Evolutionary conservation across 2,329 filamentous ascomycete species (phyloP).

Genomic region (Alternaria sp.): DNA sequence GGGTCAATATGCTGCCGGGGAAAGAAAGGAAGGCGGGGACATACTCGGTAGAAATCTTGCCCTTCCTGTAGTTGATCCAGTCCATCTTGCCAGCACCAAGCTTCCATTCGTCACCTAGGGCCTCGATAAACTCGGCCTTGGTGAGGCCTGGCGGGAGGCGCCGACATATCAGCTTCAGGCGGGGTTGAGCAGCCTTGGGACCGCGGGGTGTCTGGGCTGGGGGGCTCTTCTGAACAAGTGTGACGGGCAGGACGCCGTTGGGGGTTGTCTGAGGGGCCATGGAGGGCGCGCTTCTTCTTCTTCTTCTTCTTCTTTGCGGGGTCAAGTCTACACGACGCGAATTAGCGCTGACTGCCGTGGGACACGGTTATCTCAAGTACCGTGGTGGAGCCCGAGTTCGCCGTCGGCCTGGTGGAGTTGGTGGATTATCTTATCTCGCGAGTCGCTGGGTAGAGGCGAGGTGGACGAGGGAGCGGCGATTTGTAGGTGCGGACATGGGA

Average conservation of each 20-base stretch:
- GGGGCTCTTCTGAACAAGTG: constrained; percentile 49
- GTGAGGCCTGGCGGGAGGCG: constrained; percentile 87
- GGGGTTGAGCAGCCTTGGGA: constrained; percentile 61
- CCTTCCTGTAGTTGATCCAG: constrained; percentile 76
- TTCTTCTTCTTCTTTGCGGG: background rate
- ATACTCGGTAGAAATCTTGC: constrained; percentile 86
- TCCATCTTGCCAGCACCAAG: constrained; percentile 81
- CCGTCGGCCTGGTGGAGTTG: background rate
- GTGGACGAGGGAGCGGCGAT: constrained; percentile 6
- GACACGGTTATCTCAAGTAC: background rate
- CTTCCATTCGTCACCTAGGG: constrained; percentile 83
- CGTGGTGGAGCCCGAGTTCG: background rate
- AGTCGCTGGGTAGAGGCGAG: constrained; percentile 10
- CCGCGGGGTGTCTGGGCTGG: constrained; percentile 44
- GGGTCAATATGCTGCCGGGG: background rate
- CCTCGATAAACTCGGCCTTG: constrained; percentile 74
- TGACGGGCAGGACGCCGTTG: constrained; percentile 53
- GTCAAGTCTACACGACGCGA: background rate
- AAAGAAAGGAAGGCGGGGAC: constrained; percentile 40
- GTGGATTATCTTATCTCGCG: constrained; percentile 7
- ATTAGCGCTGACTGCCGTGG: background rate
- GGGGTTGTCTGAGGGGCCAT: constrained; percentile 46
- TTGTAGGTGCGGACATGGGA: constrained; percentile 13
- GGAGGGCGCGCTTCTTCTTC: constrained; percentile 2
- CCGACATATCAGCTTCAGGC: constrained; percentile 84